These are phyloP conservation scores for Lepidopterella palustris DNA, from an alignment of 495 filamentous ascomycete species.

Conservation along the genomic window DNA sequence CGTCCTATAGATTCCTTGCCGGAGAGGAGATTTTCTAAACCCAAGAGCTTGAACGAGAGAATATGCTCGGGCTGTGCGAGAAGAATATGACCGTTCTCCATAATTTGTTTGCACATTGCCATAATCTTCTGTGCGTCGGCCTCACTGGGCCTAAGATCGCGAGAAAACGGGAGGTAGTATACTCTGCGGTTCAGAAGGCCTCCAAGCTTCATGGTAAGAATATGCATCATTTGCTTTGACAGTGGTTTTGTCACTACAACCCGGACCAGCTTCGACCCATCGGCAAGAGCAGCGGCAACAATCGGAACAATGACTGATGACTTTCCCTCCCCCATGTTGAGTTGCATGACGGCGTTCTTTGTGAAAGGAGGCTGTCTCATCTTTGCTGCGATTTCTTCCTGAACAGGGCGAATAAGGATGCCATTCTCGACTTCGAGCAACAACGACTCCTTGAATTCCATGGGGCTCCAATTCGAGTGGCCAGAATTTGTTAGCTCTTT, in stretches of 20 bases:
- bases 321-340: slow-evolving; percentile 40
- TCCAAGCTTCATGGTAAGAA: slow-evolving; percentile 44
- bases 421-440: slow-evolving; percentile 53
- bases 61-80: slow-evolving; percentile 48
- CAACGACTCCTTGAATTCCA: slow-evolving; percentile 47
- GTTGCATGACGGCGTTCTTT: slow-evolving; percentile 50
- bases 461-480: slow-evolving; percentile 48
- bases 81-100: slow-evolving; percentile 37
- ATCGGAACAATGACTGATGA: slow-evolving; percentile 49
- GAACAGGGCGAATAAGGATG: slow-evolving; percentile 46
- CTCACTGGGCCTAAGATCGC: slow-evolving; percentile 36
- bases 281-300: slow-evolving; percentile 44
- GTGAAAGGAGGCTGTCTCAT: slow-evolving; percentile 44
- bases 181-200: slow-evolving; percentile 44
- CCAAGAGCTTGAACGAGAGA: slow-evolving; percentile 48
- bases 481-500: slow-evolving; percentile 33
- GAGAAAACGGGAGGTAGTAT: slow-evolving; percentile 47
- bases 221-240: slow-evolving; percentile 46
- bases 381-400: slow-evolving; percentile 47
- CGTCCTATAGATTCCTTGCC: slow-evolving; percentile 41
- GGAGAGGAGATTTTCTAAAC: slow-evolving; percentile 43
- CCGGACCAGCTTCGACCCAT: slow-evolving; percentile 40
- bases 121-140: slow-evolving; percentile 34
- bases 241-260: slow-evolving; percentile 49
- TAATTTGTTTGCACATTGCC: slow-evolving; percentile 26